These are phyloP conservation scores for Asterionellopsis glacialis DNA, from an alignment of 108 stramenopile genomes.

Conservation along the genomic window DNA sequence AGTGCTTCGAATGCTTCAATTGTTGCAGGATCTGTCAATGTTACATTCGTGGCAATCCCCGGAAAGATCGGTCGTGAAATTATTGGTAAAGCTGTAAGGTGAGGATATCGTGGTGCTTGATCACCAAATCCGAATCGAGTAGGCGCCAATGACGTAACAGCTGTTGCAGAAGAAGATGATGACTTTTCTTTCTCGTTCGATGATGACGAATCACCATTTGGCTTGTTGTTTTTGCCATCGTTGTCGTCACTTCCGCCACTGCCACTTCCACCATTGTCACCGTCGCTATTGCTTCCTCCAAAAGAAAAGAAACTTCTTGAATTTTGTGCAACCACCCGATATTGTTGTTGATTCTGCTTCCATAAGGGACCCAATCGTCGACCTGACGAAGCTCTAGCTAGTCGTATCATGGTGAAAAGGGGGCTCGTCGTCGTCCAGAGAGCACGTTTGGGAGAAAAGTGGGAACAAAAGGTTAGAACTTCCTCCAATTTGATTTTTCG, in stretches of 20 bases:
- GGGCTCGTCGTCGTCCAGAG: no score
- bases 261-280: conserved; percentile 9
- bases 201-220: no score
- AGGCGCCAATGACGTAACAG: conserved; percentile 16
- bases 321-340: conserved; percentile 9
- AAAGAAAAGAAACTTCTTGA: conserved; percentile 34
- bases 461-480: no score
- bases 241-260: conserved; percentile 4
- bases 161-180: not conserved
- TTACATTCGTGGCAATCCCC: conserved; percentile 68
- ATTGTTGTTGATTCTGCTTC: not conserved
- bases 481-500: no score
- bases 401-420: no score
- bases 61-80: conserved; percentile 76
- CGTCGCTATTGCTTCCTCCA: conserved; percentile 27
- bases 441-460: no score
- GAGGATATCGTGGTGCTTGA: conserved; percentile 77
- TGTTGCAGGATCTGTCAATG: conserved; percentile 68
- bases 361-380: no score
- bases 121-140: conserved; percentile 52
- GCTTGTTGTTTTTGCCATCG: conserved; percentile 14
- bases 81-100: conserved; percentile 76
- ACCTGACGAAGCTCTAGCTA: no score
- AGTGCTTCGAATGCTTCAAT: conserved; percentile 72
- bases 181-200: not conserved